Percentiles rank a stretch among this genome's conserved stretches.
phyloP scores from a whole-genome alignment of 2,329 filamentous ascomycete genomes.

The Aspergillus ruber region DNA sequence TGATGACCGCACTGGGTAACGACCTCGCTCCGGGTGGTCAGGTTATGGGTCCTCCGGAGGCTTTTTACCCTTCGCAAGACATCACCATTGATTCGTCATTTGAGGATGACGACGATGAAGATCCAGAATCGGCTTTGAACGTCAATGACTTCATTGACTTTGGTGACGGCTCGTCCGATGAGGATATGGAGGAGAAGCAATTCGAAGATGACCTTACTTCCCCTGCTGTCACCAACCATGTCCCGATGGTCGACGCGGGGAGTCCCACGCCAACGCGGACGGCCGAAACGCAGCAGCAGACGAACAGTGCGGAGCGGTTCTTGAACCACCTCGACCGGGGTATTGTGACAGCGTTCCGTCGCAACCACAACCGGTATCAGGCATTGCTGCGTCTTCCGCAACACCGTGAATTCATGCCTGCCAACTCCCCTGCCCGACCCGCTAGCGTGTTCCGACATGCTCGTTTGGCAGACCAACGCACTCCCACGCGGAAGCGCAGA shows the following conservation, averaged over 20 bases:
- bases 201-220: constrained; percentile 40
- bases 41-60: constrained; percentile 66
- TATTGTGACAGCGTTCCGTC: constrained; percentile 71
- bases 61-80: constrained; percentile 63
- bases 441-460: constrained; percentile 40
- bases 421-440: constrained; percentile 37
- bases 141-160: constrained; percentile 70
- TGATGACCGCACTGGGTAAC: constrained; percentile 65
- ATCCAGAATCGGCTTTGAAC: constrained; percentile 55
- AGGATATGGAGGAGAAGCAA: constrained; percentile 53
- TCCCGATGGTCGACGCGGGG: constrained; percentile 8
- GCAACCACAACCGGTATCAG: constrained; percentile 48
- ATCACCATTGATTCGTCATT: constrained; percentile 52
- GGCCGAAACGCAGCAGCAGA: constrained; percentile 21
- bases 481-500: constrained; percentile 36
- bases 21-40: constrained; percentile 49
- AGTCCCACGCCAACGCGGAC: constrained; percentile 32
- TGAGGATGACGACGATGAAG: constrained; percentile 58
- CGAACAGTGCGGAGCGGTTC: constrained; percentile 44
- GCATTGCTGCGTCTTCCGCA: constrained; percentile 43
- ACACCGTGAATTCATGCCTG: constrained; percentile 40
- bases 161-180: constrained; percentile 53
- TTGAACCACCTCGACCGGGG: constrained; percentile 63
- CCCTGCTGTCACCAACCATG: constrained; percentile 34
- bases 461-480: constrained; percentile 33